Base-by-base conservation (phyloP, 176 grass and related monocot genomes). In the Ampelocalamus luodianensis region DNA sequence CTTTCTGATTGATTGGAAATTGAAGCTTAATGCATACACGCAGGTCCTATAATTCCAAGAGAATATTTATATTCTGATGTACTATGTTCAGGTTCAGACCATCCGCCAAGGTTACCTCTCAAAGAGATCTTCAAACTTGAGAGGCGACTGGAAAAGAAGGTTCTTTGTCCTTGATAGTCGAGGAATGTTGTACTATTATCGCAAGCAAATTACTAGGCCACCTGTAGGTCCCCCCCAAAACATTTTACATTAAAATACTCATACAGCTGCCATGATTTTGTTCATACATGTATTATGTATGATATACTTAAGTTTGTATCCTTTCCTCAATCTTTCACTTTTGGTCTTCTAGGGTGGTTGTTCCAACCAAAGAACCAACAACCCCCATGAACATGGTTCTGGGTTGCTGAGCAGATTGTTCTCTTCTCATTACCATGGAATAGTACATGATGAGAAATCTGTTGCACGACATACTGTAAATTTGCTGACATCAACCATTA, bases 81-180 rank as follows among this genome's bases (percentile, higher is more conserved):
- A 74, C 54, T 62, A 69, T 82, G 69, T 93, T 63, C 84, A 99
- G 96, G 96, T 94, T 85, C 88, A 96, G 83, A 94, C 94, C 68
- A 99, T 99, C 80, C 92, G 94, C 73, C 96, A 99, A 92, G 96
- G 96, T 55, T 99, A 99, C 73, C 93, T 99, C 53, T 93, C 94
- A 37, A 99, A 99, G 81, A 89, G 96, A 72, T 99, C 96, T 20
- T 94, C 96, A 75, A 99, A 93, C 66, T 45, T 99, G 78, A 96
- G 96, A 96, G 96, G 81, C 10, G 96, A 99, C 82, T 96, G 96
- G 96, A 99, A 96, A 87, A 91, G 96, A 92, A 91, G 96, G n/a
- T 99, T 96, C 71, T 99, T 99, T 85, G 93, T 99, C 80, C 93
- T 99, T 64, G 96, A 99, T 90, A 99, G 93, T 75, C 91, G 89